A percentile compares a stretch with the other conserved stretches of the same genome.
phyloP scores from a whole-genome alignment of 2,329 filamentous ascomycete genomes.

The Bipolaris victoriae region DNA sequence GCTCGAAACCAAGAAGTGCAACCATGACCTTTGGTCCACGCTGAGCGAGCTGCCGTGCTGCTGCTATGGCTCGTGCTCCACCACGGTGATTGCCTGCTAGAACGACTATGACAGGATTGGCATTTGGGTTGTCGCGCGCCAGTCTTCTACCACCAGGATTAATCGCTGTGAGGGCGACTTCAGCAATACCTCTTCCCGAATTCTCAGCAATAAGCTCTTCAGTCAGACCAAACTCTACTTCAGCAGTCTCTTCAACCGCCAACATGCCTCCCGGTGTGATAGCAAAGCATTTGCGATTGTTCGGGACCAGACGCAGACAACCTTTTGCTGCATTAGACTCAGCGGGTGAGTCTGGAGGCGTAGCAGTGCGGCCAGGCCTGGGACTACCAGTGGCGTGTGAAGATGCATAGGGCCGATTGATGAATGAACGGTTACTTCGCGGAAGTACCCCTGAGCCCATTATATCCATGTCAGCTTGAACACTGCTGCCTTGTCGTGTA shows the following conservation, averaged over 20 bases:
- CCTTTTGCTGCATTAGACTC: conserved; percentile 34
- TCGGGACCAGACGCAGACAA: conserved; percentile 60
- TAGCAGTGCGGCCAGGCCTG: conserved; percentile 40
- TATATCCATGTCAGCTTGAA: conserved; percentile 47
- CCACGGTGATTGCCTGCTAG: conserved; percentile 96
- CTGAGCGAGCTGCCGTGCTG: conserved; percentile 84
- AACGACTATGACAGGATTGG: conserved; percentile 69
- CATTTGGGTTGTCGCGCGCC: conserved; percentile 54
- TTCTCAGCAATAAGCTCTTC: conserved; percentile 94
- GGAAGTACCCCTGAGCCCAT: conserved; percentile 40
- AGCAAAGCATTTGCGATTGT: conserved; percentile 62
- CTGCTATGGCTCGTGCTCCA: conserved; percentile 82
- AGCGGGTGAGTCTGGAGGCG: conserved; percentile 48
- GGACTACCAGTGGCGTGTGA: conserved; percentile 48
- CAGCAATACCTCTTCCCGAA: conserved; percentile 84
- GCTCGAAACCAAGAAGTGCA: conserved; percentile 83
- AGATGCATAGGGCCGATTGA: conserved; percentile 44
- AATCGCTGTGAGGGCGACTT: conserved; percentile 76
- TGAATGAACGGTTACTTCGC: conserved; percentile 40
- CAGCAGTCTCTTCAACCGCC: conserved; percentile 88
- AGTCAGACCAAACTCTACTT: conserved; percentile 82
- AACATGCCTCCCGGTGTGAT: conserved; percentile 81
- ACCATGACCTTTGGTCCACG: conserved; percentile 81
- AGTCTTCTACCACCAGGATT: conserved; percentile 63
- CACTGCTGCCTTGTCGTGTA: conserved; percentile 49